phyloP scores from a whole-genome alignment of 495 filamentous ascomycete species.

The Tuber calosporum region DNA sequence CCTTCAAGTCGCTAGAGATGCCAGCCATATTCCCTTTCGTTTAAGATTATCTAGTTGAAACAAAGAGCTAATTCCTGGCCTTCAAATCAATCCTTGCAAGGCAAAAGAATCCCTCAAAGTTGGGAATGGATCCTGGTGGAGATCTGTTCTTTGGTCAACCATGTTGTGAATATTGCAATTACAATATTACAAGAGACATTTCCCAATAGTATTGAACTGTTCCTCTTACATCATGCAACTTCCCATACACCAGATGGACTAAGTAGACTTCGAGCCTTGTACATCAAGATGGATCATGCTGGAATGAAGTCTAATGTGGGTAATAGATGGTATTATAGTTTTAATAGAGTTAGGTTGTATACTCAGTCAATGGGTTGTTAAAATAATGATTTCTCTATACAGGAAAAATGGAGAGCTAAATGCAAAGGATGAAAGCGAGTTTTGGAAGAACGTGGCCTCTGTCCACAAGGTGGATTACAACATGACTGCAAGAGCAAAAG shows the following conservation, averaged over 20 bases:
- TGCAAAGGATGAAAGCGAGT: background rate
- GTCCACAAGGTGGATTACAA: background rate
- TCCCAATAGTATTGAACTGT: background rate
- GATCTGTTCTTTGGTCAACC: background rate
- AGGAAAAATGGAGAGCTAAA: slow-evolving; percentile 1
- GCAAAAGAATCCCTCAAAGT: background rate
- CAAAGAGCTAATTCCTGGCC: no score
- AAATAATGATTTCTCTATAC: background rate
- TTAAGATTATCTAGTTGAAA: no score
- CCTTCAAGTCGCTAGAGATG: background rate
- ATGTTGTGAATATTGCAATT: slow-evolving; percentile 6
- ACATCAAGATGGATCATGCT: background rate
- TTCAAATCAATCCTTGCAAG: no score
- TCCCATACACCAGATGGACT: background rate
- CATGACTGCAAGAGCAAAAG: background rate
- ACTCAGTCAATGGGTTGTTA: background rate
- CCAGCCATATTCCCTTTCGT: background rate
- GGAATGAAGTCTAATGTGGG: background rate
- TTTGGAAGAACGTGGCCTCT: background rate
- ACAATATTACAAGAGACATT: background rate
- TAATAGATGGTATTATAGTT: background rate
- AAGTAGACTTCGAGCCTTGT: background rate
- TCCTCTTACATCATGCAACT: slow-evolving; percentile 6
- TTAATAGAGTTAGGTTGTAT: background rate
- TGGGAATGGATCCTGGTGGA: slow-evolving; percentile 7